Percentiles rank a stretch among this genome's conserved stretches.
These are phyloP conservation scores for Tetrapisispora namnaoensis DNA, from an alignment of 805 yeast genomes.

Conservation along the genomic window DNA sequence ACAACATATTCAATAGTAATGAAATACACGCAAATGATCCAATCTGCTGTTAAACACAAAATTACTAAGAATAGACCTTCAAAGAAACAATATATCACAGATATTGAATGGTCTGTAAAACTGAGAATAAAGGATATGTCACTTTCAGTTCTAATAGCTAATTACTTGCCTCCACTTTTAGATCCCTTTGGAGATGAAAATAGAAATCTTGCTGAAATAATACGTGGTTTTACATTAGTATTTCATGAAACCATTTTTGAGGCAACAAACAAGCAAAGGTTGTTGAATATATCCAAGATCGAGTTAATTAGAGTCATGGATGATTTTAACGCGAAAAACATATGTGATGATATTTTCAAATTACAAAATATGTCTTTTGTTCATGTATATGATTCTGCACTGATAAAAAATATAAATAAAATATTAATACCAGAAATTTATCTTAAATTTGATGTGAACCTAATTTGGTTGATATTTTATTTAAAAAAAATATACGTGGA, in stretches of 20 bases:
- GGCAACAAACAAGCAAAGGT: constrained; percentile 5
- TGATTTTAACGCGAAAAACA: constrained; percentile 4
- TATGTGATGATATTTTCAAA: constrained; percentile 12
- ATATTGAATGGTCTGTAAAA: constrained; percentile 14
- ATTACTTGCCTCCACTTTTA: constrained; percentile 14
- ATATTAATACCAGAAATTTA: constrained; percentile 14
- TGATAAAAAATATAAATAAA: not conserved
- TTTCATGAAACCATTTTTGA: constrained; percentile 15
- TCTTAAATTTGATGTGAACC: constrained; percentile 22
- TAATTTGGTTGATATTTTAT: constrained; percentile 21
- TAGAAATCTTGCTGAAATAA: constrained; percentile 14
- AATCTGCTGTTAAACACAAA: not conserved
- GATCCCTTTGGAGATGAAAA: constrained; percentile 16
- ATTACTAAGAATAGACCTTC: too few species aligned
- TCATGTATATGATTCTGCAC: not conserved
- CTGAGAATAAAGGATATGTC: constrained; percentile 22
- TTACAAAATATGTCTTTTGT: constrained; percentile 10
- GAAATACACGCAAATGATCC: not conserved
- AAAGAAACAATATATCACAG: not conserved
- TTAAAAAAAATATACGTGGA: constrained; percentile 1
- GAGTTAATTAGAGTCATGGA: constrained; percentile 20
- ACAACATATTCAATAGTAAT: not conserved
- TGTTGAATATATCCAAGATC: constrained; percentile 11
- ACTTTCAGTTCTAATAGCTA: constrained; percentile 15
- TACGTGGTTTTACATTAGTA: constrained; percentile 18